phyloP scores from a whole-genome alignment of 345 rosid genomes.

The Gossypium arboreum region DNA sequence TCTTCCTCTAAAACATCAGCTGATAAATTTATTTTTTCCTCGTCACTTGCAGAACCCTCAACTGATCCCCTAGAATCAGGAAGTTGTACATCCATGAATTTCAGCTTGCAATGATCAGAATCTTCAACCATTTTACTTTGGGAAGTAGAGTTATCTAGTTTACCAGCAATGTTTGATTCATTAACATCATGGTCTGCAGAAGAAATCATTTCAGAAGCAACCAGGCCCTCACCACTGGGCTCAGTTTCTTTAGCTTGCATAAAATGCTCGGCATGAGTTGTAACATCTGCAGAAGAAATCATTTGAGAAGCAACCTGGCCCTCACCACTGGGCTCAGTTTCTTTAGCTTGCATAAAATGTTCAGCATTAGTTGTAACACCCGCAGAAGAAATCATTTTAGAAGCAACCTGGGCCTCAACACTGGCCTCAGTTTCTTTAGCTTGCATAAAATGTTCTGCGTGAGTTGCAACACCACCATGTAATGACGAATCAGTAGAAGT shows the following conservation, averaged over 20 bases:
- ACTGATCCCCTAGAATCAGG: slow-evolving; percentile 33
- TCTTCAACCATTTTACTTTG: slow-evolving; percentile 28
- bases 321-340: slow-evolving; percentile 17
- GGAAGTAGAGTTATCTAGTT: slow-evolving; percentile 23
- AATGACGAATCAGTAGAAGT: slow-evolving; percentile 27
- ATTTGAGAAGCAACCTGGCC: slow-evolving; percentile 22
- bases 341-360: slow-evolving; percentile 7
- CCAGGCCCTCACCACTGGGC: slow-evolving; percentile 16
- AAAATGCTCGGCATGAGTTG: slow-evolving; percentile 19
- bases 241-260: slow-evolving; percentile 10
- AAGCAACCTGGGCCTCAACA: slow-evolving; percentile 20
- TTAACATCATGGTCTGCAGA: slow-evolving; percentile 24
- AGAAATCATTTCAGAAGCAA: slow-evolving; percentile 21
- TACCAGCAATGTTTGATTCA: slow-evolving; percentile 28
- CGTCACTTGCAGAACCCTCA: slow-evolving; percentile 43
- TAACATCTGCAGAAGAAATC: background rate
- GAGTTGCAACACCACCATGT: slow-evolving; percentile 14
- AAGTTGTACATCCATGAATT: slow-evolving; percentile 20
- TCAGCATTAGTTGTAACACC: slow-evolving; percentile 18
- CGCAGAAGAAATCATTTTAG: slow-evolving; percentile 4
- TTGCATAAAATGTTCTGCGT: slow-evolving; percentile 13
- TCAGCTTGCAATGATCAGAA: slow-evolving; percentile 19
- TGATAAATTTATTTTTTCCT: slow-evolving; percentile 54
- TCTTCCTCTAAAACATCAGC: slow-evolving; percentile 46
- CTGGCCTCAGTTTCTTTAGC: slow-evolving; percentile 16